Evolutionary conservation across 176 grass and related monocot genomes (phyloP).

Genomic region (Musa acuminata): DNA sequence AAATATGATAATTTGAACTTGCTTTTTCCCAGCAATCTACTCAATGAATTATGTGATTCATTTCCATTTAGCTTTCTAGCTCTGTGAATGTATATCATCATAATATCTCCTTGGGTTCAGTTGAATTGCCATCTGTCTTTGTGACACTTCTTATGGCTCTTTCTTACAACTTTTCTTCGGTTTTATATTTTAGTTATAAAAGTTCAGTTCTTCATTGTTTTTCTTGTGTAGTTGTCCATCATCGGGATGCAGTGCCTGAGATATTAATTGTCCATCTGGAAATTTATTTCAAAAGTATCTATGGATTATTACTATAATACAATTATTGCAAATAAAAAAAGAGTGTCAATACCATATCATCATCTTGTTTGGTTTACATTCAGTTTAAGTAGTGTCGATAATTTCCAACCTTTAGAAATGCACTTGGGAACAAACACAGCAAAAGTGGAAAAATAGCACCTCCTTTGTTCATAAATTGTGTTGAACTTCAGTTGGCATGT

Average conservation of each 20-base stretch:
- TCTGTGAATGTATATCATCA: too few relatives aligned
- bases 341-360: too few relatives aligned
- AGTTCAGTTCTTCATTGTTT: background rate
- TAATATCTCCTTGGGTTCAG: too few relatives aligned
- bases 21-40: background rate
- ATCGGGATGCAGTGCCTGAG: background rate
- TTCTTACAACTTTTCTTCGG: background rate
- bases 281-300: background rate
- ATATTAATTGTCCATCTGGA: background rate
- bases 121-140: too few relatives aligned
- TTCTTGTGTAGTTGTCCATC: background rate
- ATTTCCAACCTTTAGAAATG: too few relatives aligned
- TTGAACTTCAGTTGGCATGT: too few relatives aligned
- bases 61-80: background rate
- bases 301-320: background rate
- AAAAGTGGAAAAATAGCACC: too few relatives aligned
- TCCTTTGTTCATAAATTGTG: too few relatives aligned
- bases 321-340: too few relatives aligned
- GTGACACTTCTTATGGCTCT: background rate
- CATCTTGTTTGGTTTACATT: too few relatives aligned
- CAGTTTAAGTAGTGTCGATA: too few relatives aligned
- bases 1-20: background rate
- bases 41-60: background rate
- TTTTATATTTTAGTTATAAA: background rate
- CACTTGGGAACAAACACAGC: too few relatives aligned